Evolutionary conservation across 805 yeast species (phyloP), one percentile per base, ranked within the genome.

Genomic region (Starmerella scarabaei): DNA sequence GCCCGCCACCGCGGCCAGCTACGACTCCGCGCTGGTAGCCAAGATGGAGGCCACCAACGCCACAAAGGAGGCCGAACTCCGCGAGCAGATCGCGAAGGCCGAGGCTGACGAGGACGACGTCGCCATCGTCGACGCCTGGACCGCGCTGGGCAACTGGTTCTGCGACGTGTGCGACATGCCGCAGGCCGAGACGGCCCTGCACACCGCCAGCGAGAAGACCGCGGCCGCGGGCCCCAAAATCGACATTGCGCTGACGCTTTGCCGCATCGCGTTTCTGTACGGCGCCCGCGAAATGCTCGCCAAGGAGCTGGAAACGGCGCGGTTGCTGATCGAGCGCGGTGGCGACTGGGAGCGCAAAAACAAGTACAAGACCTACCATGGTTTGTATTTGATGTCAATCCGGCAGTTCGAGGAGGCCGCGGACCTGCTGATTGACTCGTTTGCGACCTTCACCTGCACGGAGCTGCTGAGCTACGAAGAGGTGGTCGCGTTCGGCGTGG

Each of bases 261-360:
- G 85, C 12, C 75, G 97, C 59, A 61, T 91, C 40, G 96, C 93
- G n/a, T 77, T 85, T 53, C 85, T 91, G 59, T 88, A 71, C 60
- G 77, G 78, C 54, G 94, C 91, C 62, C 76, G 75, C 56, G 60
- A 64, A 5, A 73, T 73, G 48, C 78, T 80, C 33, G 71, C 77
- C 43, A 74, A 75, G 52, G 77, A 78, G 54, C 69, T 91, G 49
- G 88, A 79, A 40, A 76, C 76, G 51, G 75, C 79, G 16, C 75
- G 80, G 55, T 55, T 65, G 19, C 69, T 83, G 58, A 84, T 91
- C 54, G 97, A 88, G 54, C 81, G 84, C 55, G 98, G 97, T 41
- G 98, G 98, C 47, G 98, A 91, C 60, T 91, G 98, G 98, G 98
- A 91, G 64, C 81, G 98, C 62, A 77, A 94, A 55, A 91, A 91